These are phyloP conservation scores for Kregervanrija fluxuum DNA, from an alignment of 805 yeast genomes.

Conservation along the genomic window DNA sequence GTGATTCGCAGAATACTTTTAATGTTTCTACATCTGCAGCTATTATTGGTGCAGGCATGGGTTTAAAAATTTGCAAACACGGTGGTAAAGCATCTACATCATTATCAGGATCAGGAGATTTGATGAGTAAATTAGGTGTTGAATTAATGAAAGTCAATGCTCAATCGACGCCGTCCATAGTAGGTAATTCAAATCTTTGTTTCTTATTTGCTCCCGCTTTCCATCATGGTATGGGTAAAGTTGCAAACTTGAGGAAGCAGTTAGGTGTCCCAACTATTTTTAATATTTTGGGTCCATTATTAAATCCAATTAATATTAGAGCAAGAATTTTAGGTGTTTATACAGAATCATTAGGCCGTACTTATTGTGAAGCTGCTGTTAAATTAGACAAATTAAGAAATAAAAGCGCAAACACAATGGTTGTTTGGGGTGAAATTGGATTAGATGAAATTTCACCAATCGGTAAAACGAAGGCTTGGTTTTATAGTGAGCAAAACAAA, in stretches of 20 bases:
- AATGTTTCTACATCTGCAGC: conserved; percentile 95
- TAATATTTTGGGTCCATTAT: conserved; percentile 87
- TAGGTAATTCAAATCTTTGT: conserved; percentile 45
- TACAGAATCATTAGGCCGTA: conserved; percentile 67
- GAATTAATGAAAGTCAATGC: conserved; percentile 64
- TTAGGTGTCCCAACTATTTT: conserved; percentile 90
- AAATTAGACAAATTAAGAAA: conserved; percentile 45
- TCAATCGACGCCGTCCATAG: conserved; percentile 50
- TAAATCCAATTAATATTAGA: conserved; percentile 79
- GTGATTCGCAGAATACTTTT: conserved; percentile 96
- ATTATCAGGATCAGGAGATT: conserved; percentile 88
- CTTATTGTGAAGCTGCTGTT: conserved; percentile 77
- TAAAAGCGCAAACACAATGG: conserved; percentile 51
- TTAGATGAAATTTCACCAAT: conserved; percentile 91
- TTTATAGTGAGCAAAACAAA: conserved; percentile 33
- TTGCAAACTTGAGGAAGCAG: conserved; percentile 68
- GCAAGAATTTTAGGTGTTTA: conserved; percentile 89
- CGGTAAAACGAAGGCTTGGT: conserved; percentile 80
- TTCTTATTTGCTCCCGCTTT: conserved; percentile 90
- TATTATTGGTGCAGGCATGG: conserved; percentile 88
- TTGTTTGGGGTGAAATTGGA: conserved; percentile 90
- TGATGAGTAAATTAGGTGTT: conserved; percentile 76
- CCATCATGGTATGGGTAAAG: conserved; percentile 84
- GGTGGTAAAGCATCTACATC: conserved; percentile 98
- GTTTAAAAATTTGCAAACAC: conserved; percentile 78